phyloP scores from a whole-genome alignment of 2,329 filamentous ascomycete species.

The Verticillium albo-atrum region DNA sequence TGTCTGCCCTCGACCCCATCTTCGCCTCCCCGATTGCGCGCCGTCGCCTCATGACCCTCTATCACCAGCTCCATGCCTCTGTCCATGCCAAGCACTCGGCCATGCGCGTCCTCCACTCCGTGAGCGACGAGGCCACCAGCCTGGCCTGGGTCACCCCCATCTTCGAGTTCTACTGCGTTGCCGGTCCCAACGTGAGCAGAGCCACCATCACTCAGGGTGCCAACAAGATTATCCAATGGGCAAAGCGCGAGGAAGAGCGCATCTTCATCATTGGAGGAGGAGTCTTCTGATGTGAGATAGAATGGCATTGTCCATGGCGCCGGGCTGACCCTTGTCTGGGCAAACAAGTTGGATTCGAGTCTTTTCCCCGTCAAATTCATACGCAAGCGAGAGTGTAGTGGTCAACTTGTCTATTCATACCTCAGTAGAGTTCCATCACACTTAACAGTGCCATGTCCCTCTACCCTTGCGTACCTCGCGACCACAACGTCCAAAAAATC shows the following conservation, averaged over 20 bases:
- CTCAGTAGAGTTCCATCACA: background rate
- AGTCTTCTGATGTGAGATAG: slow-evolving; percentile 53
- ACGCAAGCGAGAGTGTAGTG: background rate
- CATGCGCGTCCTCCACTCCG: slow-evolving; percentile 79
- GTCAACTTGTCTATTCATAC: background rate
- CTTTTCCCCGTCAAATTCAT: no score
- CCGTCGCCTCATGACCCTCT: slow-evolving; percentile 75
- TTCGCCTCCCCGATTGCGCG: slow-evolving; percentile 57
- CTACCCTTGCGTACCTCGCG: background rate
- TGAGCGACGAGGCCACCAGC: slow-evolving; percentile 69
- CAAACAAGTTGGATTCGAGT: background rate
- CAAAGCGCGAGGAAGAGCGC: slow-evolving; percentile 84
- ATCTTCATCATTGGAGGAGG: slow-evolving; percentile 98
- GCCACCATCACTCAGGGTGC: slow-evolving; percentile 75
- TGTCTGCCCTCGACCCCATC: slow-evolving; percentile 73
- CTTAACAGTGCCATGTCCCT: background rate
- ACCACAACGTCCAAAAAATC: background rate
- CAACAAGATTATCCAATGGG: slow-evolving; percentile 88
- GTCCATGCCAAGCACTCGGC: slow-evolving; percentile 83
- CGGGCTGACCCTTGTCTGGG: background rate
- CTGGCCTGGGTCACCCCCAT: slow-evolving; percentile 87
- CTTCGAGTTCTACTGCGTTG: slow-evolving; percentile 96
- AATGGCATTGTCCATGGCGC: background rate
- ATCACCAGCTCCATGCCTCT: slow-evolving; percentile 77
- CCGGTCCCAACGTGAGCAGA: slow-evolving; percentile 64